phyloP scores from a whole-genome alignment of 768 basidiomycete genomes.

The Paxillus involutus region DNA sequence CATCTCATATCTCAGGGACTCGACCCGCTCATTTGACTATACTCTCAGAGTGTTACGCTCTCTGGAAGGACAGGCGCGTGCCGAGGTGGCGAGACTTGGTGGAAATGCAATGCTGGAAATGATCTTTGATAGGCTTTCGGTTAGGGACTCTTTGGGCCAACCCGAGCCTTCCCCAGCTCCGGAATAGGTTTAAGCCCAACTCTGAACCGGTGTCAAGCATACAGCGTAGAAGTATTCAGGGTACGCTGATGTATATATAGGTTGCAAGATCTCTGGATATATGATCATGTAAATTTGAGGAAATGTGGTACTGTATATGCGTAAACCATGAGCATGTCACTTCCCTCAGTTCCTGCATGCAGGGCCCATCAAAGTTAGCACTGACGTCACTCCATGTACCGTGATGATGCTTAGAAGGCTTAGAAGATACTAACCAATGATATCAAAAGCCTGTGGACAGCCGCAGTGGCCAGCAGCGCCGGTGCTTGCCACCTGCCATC shows the following conservation, averaged over 20 bases:
- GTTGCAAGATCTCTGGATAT: not conserved
- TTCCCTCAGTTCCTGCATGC: too few species aligned
- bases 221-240: too few species aligned
- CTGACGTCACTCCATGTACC: too few species aligned
- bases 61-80: slow-evolving; percentile 65
- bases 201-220: too few species aligned
- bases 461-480: too few species aligned
- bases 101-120: slow-evolving; percentile 67
- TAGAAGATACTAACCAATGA: too few species aligned
- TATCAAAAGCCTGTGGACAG: too few species aligned
- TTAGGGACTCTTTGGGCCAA: slow-evolving; percentile 19
- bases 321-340: too few species aligned
- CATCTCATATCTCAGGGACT: slow-evolving; percentile 72
- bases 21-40: slow-evolving; percentile 87
- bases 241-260: not conserved
- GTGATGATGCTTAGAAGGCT: too few species aligned
- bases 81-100: slow-evolving; percentile 71
- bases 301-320: too few species aligned
- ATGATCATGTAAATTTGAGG: too few species aligned
- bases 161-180: not conserved
- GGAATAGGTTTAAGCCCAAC: not conserved
- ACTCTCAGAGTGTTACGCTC: slow-evolving; percentile 66
- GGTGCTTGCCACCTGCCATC: not conserved
- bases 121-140: slow-evolving; percentile 54
- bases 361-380: too few species aligned